Evolutionary conservation across 495 filamentous ascomycete genomes (phyloP).

Genomic region (Neurospora cerealis): DNA sequence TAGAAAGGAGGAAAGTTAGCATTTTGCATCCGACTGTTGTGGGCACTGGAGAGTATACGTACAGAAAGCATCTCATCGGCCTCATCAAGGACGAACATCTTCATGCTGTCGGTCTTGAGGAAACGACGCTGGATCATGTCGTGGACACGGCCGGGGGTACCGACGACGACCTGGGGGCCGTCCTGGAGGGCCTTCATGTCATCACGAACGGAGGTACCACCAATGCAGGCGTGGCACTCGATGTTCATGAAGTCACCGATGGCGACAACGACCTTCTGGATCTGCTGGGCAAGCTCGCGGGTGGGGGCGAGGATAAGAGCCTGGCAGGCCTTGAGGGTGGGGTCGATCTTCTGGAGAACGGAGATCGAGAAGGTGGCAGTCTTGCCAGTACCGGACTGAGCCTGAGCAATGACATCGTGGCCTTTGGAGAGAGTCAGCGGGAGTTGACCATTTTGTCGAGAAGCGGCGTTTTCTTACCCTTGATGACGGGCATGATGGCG

Average conservation of each 20-base stretch:
- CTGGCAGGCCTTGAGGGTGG: slow-evolving; percentile 75
- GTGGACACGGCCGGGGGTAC: slow-evolving; percentile 89
- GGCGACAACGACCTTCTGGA: slow-evolving; percentile 94
- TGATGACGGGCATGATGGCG: slow-evolving; percentile 98
- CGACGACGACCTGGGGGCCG: slow-evolving; percentile 92
- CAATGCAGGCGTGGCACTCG: slow-evolving; percentile 97
- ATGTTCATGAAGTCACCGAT: slow-evolving; percentile 99
- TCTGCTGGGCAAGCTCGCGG: slow-evolving; percentile 94
- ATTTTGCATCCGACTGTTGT: neutral
- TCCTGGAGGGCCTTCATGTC: slow-evolving; percentile 96
- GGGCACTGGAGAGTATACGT: slow-evolving; percentile 26
- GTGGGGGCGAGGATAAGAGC: slow-evolving; percentile 96
- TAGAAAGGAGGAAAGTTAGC: slow-evolving; percentile 6
- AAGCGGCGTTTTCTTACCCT: slow-evolving; percentile 57
- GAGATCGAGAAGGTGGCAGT: slow-evolving; percentile 98
- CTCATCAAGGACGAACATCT: slow-evolving; percentile 96
- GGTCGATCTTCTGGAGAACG: slow-evolving; percentile 89
- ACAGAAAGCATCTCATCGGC: slow-evolving; percentile 87
- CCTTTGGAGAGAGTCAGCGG: slow-evolving; percentile 42
- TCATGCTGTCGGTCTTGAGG: slow-evolving; percentile 87
- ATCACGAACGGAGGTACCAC: slow-evolving; percentile 92
- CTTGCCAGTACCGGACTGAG: slow-evolving; percentile 98
- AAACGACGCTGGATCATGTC: slow-evolving; percentile 99
- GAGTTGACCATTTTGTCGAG: slow-evolving; percentile 6
- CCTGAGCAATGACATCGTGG: slow-evolving; percentile 97